These are phyloP conservation scores for Yamadazyma paraphyllophila DNA, from an alignment of 805 yeast species.

Conservation along the genomic window DNA sequence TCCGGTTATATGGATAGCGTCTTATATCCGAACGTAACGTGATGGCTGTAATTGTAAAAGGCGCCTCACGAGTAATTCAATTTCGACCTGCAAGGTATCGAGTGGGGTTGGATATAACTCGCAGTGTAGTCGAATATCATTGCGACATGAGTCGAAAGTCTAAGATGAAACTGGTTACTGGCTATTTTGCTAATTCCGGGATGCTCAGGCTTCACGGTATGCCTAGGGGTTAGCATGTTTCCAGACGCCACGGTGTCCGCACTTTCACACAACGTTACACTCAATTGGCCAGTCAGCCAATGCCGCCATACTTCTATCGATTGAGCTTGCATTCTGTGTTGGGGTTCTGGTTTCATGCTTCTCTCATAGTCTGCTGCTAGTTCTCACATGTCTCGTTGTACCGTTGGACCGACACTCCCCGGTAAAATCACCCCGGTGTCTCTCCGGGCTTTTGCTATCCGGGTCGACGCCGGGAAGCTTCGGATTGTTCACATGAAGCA, in stretches of 20 bases:
- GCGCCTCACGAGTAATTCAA: not conserved
- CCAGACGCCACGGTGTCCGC: too few species aligned
- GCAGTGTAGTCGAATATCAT: not conserved
- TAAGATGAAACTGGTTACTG: too few species aligned
- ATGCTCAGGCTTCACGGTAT: too few species aligned
- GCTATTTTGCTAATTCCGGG: too few species aligned
- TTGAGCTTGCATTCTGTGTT: too few species aligned
- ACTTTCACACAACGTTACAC: too few species aligned
- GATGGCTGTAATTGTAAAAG: not conserved
- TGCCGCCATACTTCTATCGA: too few species aligned
- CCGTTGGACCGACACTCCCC: not conserved
- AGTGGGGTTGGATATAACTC: too few species aligned
- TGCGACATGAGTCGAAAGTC: not conserved
- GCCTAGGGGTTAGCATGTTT: too few species aligned
- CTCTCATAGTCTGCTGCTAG: not conserved
- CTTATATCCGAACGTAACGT: not conserved
- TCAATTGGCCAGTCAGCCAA: too few species aligned
- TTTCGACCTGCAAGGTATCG: too few species aligned
- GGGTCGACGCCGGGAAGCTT: not conserved
- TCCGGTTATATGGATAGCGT: not conserved
- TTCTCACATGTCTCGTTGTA: not conserved
- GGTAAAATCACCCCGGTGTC: not conserved
- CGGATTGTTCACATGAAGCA: not conserved
- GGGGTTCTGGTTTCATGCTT: too few species aligned
- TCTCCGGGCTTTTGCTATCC: not conserved